Base-by-base conservation (phyloP, 495 filamentous ascomycete genomes). In the Margaritispora aquatica region DNA sequence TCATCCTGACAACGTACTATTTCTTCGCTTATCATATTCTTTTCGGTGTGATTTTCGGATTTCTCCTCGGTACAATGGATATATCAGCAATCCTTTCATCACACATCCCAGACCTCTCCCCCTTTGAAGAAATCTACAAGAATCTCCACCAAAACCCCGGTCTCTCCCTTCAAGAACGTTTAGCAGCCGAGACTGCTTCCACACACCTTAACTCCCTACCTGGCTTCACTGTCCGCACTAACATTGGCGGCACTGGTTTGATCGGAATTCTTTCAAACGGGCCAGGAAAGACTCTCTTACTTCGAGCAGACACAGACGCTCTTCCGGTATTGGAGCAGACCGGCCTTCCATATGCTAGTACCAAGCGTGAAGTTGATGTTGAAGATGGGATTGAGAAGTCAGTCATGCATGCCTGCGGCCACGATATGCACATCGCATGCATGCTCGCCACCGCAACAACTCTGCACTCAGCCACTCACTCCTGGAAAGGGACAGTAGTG, bases 321-420 rank as follows among this genome's bases (percentile, higher is more conserved):
- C 70, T 87, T 0, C 85, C 84, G 0, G 66, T 86, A 1, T 63
- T 74, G 63, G 84, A 88, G 61, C 62, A 73, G 38, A 86, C 82
- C 0, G 76, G 74, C 0, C 68, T 86, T 1, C 68, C 71, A 11
- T 87, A 86, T 62, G 78, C 81, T 0, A 84, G 80, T 65, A 75
- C 61, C 19, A 71, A 62, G 19, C 60, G 61, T 7, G 72, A 71
- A 58, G 62, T 67, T 5, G 73, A 79, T 61, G 60, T 59, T 4
- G 62, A 63, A 26, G 69, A 79, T 21, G 83, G 83, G 2, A 55
- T 64, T 0, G 68, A 71, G 47, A 73, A 74, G 46, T 79, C 81
- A 0, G 81, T 84, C 1, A 86, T 86, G 84, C 84, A 87, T 66
- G 83, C 85, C 27, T 87, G 84, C 68, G 84, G 84, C 0, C 84